Base-by-base conservation (phyloP, 768 basidiomycete genomes). In the Rhodosporidiobolus odoratus region DNA sequence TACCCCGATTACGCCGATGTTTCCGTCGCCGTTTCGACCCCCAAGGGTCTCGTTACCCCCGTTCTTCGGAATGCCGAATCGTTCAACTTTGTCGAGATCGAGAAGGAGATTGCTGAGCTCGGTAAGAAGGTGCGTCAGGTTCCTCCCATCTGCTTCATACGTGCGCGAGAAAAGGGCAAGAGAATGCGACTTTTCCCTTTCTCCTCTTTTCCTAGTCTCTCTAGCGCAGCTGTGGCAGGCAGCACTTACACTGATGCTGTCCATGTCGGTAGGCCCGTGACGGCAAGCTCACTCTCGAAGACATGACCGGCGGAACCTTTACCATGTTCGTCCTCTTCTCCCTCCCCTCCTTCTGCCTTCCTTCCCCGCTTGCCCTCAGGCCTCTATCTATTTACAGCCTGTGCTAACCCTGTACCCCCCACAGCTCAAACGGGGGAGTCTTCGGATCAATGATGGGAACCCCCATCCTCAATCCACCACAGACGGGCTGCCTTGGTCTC, bases 251-350 rank as follows among this genome's bases (percentile, higher is more conserved):
- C 21, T 30, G 38, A 35, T 2, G 16, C 25, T 23, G 5, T 23
- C 6, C 45, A 9, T 1, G 25, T 35, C 7, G 2, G 25, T 56
- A 81, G 88, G 95, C 94, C 32, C 84, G 88, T 66, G 93, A 96
- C 79, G 86, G 90, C 76, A 96, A 96, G 81, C 85, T 98, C 62
- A 88, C 89, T n/a, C 84, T 98, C 62, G 96, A 97, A 80, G 95
- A 99, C 80, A 97, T 97, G 95, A 85, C 92, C 41, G 95, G 95
- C 58, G 95, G 95, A 58, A 88, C 92, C n/a, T 97, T 99, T 85
- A 98, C 95, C 74, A 97, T 97, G 92, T 92, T 75, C 73, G 89
- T 82, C 45, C 58, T 40, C 50, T 40, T 54, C 16, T n/a, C n/a
- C 4, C 23, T 58, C 38, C 19, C 32, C 34, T 32, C 16, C 10